phyloP scores from a whole-genome alignment of 345 rosid species.

The Brassica napus region Da-Ae NC_063437.1:11941001-11941500 shows the following conservation, averaged over 20 bases:
- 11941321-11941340: slow-evolving; percentile 78
- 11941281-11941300: slow-evolving; percentile 86
- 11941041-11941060: slow-evolving; percentile 75
- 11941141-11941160: slow-evolving; percentile 94
- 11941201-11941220: background rate
- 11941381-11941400: slow-evolving; percentile 46
- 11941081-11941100: slow-evolving; percentile 95
- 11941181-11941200: slow-evolving; percentile 93
- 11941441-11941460: too few species aligned
- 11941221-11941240: background rate
- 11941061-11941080: slow-evolving; percentile 88
- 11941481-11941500: background rate
- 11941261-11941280: background rate
- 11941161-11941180: slow-evolving; percentile 73
- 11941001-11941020: slow-evolving; percentile 64
- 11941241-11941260: slow-evolving; percentile 15
- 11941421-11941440: background rate
- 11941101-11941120: slow-evolving; percentile 85
- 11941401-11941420: slow-evolving; percentile 5
- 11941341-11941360: slow-evolving; percentile 88
- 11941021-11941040: slow-evolving; percentile 82
- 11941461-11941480: background rate
- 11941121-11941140: slow-evolving; percentile 82
- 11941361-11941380: slow-evolving; percentile 80
- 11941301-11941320: slow-evolving; percentile 71